These are phyloP conservation scores for Cercospora berteroae DNA, from an alignment of 2,329 filamentous ascomycete species.

Conservation along the genomic window DNA sequence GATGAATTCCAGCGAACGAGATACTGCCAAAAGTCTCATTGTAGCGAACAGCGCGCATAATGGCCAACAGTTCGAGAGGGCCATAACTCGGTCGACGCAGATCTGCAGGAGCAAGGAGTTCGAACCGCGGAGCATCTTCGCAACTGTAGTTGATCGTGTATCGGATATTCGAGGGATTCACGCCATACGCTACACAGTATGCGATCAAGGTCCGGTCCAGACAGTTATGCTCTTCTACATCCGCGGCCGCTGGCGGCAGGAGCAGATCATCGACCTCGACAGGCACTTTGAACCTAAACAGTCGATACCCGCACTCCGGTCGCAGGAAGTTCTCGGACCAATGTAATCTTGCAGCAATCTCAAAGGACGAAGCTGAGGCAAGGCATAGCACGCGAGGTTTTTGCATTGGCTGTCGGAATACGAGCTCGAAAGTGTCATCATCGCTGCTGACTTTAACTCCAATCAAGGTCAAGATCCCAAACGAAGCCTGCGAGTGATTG, in stretches of 20 bases:
- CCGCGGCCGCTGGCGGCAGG: constrained; percentile 48
- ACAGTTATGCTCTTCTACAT: constrained; percentile 59
- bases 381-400: constrained; percentile 57
- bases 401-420: constrained; percentile 58
- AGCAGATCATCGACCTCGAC: constrained; percentile 53
- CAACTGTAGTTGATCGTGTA: constrained; percentile 61
- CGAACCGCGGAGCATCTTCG: constrained; percentile 67
- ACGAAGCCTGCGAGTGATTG: constrained; percentile 53
- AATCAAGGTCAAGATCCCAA: constrained; percentile 63
- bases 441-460: constrained; percentile 58
- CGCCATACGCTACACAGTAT: constrained; percentile 67
- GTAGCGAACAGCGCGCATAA: constrained; percentile 68
- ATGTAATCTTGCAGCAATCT: constrained; percentile 62
- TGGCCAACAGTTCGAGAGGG: constrained; percentile 62
- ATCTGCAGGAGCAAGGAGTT: constrained; percentile 58
- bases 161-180: constrained; percentile 65
- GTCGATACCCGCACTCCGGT: constrained; percentile 63
- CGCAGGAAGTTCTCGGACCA: constrained; percentile 62
- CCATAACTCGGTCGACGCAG: constrained; percentile 55
- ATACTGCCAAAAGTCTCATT: constrained; percentile 68
- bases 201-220: constrained; percentile 67
- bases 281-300: constrained; percentile 63
- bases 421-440: constrained; percentile 66
- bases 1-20: constrained; percentile 62
- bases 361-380: constrained; percentile 62